Base-by-base conservation (phyloP, 371 early-diverging fungal species). In the Mortierella sp. region DNA sequence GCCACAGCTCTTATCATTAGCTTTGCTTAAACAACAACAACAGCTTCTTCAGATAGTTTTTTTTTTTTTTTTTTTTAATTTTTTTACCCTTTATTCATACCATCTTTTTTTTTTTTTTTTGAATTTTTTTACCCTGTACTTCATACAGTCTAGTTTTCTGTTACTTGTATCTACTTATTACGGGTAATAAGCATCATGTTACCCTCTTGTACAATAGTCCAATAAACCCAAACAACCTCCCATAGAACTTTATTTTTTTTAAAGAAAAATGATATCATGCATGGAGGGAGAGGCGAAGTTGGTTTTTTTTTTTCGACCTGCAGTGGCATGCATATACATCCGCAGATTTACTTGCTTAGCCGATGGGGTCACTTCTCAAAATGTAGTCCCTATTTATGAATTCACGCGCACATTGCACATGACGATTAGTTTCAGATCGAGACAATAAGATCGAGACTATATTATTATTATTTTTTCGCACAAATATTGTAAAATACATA, bases 1-100 rank as follows among this genome's bases (percentile, higher is more conserved):
- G 35, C 60, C 30, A 70, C 66, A 9, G 69, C 73, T 12, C 12
- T 78, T 39, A 47, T 73, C 9, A 22, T 70, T 3, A 62, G 54
- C 14, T 24, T 59, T 12, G 5, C 55, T 20, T 67, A 52, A 68
- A 35, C 35, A 35, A 35, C 35, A 35, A 5, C 35, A 35, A 35
- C 35, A 35, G 3, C 35, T 8, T 35, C 35, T 35, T 35, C 35
- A 35, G 35, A 35, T 24, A 18, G 24, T 39, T 51, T 28, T 39
- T 20, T 39, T 59, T 54, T 57, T 40, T 49, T 39, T 22, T 43
- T 64, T 55, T 14, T 18, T 58, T 47, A n/a, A 55, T 54, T 35
- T 57, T 47, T 47, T 66, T 37, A 18, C 37, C 52, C 45, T 3
- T 28, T 39, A n/a, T 59, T 39, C 35, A 47, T 47, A 58, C 20